Evolutionary conservation across 2,329 filamentous ascomycete genomes (phyloP).

Genomic region (Chlorencoelia australis): DNA sequence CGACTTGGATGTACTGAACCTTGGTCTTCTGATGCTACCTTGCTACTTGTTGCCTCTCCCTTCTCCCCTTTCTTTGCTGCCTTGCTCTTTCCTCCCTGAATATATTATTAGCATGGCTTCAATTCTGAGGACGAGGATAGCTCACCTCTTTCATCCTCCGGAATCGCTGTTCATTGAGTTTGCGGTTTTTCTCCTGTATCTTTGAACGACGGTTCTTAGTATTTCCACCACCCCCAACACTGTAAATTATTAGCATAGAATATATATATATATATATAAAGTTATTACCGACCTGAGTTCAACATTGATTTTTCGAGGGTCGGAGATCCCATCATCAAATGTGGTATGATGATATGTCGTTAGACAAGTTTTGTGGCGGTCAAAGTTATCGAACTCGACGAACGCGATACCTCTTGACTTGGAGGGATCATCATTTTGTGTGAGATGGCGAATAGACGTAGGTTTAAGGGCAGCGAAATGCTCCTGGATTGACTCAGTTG

Average conservation of each 20-base stretch:
- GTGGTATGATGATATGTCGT: constrained; percentile 81
- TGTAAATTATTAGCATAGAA: constrained; percentile 25
- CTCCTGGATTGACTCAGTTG: constrained; percentile 52
- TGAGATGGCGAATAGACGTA: constrained; percentile 60
- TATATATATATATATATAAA: constrained; percentile 4
- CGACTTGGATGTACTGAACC: constrained; percentile 24
- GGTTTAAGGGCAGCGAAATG: constrained; percentile 75
- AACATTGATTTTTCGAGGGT: constrained; percentile 74
- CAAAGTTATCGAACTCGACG: constrained; percentile 77
- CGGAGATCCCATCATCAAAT: constrained; percentile 49
- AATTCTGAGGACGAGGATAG: neutral
- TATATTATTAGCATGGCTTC: neutral
- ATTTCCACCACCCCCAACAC: constrained; percentile 78
- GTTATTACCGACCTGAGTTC: constrained; percentile 63
- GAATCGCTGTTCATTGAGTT: constrained; percentile 52
- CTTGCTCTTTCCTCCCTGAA: constrained; percentile 1
- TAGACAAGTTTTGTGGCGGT: constrained; percentile 86
- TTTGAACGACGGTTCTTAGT: constrained; percentile 61
- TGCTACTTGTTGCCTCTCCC: constrained; percentile 18
- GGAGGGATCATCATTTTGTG: constrained; percentile 49
- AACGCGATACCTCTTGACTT: constrained; percentile 73
- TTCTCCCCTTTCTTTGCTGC: constrained; percentile 13
- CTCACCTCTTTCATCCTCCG: constrained; percentile 18
- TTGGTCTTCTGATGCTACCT: constrained; percentile 15
- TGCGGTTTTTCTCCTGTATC: constrained; percentile 77